These are phyloP conservation scores for Cymbopogon flexuosus DNA, from an alignment of 202 grass and related monocot species.

Conservation along the genomic window DNA sequence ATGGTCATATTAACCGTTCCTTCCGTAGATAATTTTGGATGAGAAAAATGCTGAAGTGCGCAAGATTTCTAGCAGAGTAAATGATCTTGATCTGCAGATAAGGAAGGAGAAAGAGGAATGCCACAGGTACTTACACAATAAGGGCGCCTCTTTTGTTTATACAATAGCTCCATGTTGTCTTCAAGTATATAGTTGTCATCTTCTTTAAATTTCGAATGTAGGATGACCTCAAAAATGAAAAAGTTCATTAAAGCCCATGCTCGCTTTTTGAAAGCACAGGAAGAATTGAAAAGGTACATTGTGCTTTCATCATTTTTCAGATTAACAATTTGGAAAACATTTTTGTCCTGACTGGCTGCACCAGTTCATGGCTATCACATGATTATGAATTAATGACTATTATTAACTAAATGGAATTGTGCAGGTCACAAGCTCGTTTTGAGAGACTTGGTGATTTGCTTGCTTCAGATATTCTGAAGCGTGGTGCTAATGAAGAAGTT, in stretches of 20 bases:
- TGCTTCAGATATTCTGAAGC: constrained; percentile 61
- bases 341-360: constrained; percentile 9
- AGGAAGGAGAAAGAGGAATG: constrained; percentile 74
- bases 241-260: constrained; percentile 77
- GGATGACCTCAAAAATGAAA: constrained; percentile 82
- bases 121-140: constrained; percentile 49
- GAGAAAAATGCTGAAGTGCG: constrained; percentile 53
- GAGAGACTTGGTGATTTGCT: constrained; percentile 63
- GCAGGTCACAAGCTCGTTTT: constrained; percentile 70
- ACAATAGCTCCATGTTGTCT: constrained; percentile 10
- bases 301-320: constrained; percentile 18
- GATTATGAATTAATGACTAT: background rate
- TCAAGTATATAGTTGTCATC: constrained; percentile 1
- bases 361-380: background rate
- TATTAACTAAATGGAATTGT: constrained; percentile 32
- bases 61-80: constrained; percentile 62
- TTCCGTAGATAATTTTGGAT: constrained; percentile 57
- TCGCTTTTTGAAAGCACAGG: constrained; percentile 67
- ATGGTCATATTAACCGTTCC: background rate
- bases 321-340: background rate
- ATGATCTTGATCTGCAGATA: constrained; percentile 62
- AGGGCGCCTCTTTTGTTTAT: constrained; percentile 1
- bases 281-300: constrained; percentile 72
- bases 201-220: constrained; percentile 32
- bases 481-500: constrained; percentile 63